Conservation (phyloP, 495 filamentous ascomycete genomes). For the Neurospora terricola region DNA sequence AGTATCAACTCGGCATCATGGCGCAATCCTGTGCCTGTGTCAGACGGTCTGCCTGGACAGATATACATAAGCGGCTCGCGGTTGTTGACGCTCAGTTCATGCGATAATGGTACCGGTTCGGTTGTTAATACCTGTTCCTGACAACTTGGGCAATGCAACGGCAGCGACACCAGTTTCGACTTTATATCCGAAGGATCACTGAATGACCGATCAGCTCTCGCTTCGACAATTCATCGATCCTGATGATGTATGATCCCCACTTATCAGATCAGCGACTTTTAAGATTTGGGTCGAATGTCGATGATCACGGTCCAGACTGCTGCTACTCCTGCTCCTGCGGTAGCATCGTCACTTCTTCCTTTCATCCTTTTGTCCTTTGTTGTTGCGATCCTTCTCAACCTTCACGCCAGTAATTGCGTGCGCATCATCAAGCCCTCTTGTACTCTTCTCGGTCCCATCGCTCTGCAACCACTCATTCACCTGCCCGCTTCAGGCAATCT, state of each 20-base stretch:
- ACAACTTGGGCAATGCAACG: not conserved
- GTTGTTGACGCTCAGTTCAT: not conserved
- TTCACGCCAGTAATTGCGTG: not conserved
- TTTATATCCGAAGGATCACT: not conserved
- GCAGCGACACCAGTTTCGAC: not conserved
- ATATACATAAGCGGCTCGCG: not conserved
- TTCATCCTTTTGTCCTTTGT: not conserved
- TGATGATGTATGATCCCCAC: not conserved
- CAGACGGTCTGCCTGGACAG: not conserved
- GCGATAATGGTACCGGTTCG: not conserved
- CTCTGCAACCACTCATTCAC: not conserved
- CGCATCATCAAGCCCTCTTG: not conserved
- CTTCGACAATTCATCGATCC: not conserved
- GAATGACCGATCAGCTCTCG: not conserved
- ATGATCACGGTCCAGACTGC: not conserved
- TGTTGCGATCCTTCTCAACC: not conserved
- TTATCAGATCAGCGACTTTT: not conserved
- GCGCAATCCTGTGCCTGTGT: not conserved
- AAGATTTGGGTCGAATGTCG: not conserved
- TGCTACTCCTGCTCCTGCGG: not conserved
- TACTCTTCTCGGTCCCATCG: not conserved
- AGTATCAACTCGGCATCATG: not conserved
- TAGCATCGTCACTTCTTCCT: not conserved
- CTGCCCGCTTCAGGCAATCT: not conserved
- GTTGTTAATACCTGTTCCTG: not conserved